Evolutionary conservation across 2,329 filamentous ascomycete species (phyloP), one percentile per base, ranked within the genome.

Genomic region (Stromatinia cepivora): DNA sequence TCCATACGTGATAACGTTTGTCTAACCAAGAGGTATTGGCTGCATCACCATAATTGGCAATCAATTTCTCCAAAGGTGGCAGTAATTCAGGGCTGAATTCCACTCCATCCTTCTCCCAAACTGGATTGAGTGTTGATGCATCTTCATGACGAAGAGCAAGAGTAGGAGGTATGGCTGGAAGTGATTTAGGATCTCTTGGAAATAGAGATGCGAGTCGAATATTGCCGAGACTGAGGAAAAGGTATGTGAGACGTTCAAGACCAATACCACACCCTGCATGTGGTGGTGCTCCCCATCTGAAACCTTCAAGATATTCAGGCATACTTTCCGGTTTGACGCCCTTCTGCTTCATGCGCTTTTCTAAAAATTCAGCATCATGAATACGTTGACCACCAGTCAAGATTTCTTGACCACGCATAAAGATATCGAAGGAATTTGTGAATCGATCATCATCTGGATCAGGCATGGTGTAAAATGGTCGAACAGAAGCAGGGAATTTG

Each of bases 351-450:
- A 97, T 93, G 77, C 90, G 92, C 75, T 90, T 85, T 57, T 90
- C 86, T n/a, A 97, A 84, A 77, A 92, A 86, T 6, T 84, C 81
- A 0, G 91, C 86, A 71, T 95, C 89, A 78, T 97, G 92, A 72
- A 97, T 96, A 86, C 94, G 93, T 80, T 97, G 94, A 10, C 94
- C 94, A 75, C 94, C 94, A 0, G 92, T 94, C 58, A 94, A 89
- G 69, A 97, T 95, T 79, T 97, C 94, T 77, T 97, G 94, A 0
- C 94, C 94, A 42, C 94, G 90, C 56, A 97, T 86, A 81, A 97
- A 97, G 70, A 97, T 96, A 78, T 97, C 94, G 76, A 97, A 97
- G 0, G 94, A 97, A 78, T 97, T 97, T 64, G 94, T 97, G 78
- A 89, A 88, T 46, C 86, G 84, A 17, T 87, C 83, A 76, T 96